Conservation (phyloP, 352 stramenopile genomes). For the Pythium apleroticum region DNA sequence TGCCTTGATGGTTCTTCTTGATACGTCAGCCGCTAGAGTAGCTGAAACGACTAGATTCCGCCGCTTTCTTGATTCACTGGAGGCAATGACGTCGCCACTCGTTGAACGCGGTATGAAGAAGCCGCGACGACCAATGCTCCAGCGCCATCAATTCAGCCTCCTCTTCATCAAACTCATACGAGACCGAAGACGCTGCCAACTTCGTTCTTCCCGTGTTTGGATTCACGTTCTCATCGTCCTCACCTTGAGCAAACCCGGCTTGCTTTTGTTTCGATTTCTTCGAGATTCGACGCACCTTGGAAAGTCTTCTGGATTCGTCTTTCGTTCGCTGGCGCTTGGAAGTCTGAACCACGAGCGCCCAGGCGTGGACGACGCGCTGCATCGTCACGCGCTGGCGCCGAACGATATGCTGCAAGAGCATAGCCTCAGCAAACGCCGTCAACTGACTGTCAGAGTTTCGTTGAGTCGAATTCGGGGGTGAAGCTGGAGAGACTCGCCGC, state of each 20-base stretch:
- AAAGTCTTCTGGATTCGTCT: not conserved
- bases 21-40: not conserved
- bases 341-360: slow-evolving; percentile 16
- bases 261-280: not conserved
- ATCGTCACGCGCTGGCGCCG: not conserved
- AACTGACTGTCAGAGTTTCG: not conserved
- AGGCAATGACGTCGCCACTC: not conserved
- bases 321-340: slow-evolving; percentile 9
- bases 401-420: slow-evolving; percentile 12
- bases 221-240: slow-evolving; percentile 14
- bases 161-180: not conserved
- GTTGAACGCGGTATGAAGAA: not conserved
- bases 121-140: slow-evolving; percentile 9
- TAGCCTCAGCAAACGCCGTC: slow-evolving; percentile 19
- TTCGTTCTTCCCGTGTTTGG: slow-evolving; percentile 2
- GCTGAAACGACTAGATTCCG: not conserved
- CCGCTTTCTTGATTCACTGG: not conserved
- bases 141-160: not conserved
- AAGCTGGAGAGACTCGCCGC: not conserved
- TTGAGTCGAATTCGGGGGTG: too few relatives aligned
- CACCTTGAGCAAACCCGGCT: not conserved
- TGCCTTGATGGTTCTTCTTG: too few relatives aligned
- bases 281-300: not conserved
- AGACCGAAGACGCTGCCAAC: not conserved
- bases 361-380: slow-evolving; percentile 11